phyloP scores from a whole-genome alignment of 2,329 filamentous ascomycete genomes.

The Colletotrichum eremochloae region DNA sequence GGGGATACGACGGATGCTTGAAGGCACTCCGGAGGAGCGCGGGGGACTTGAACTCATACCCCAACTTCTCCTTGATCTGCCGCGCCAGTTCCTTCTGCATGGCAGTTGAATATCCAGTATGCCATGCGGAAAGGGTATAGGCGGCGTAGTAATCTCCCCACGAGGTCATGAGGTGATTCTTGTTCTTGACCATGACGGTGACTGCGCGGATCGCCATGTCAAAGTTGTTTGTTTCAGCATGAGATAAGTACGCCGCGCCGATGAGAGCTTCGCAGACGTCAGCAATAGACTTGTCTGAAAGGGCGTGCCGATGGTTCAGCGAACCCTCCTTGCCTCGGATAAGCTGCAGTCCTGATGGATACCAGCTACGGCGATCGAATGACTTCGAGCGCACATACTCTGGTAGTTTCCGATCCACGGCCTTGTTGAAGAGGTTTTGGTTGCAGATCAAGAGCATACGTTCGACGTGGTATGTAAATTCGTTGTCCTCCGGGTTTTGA shows the following conservation, averaged over 20 bases:
- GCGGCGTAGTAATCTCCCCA: slow-evolving; percentile 81
- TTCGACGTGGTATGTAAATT: slow-evolving; percentile 90
- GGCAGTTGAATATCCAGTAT: slow-evolving; percentile 71
- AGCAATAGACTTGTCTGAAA: slow-evolving; percentile 91
- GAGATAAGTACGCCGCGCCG: slow-evolving; percentile 79
- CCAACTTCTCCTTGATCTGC: slow-evolving; percentile 70
- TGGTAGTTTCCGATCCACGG: slow-evolving; percentile 73
- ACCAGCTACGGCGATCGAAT: slow-evolving; percentile 89
- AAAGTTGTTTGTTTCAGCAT: slow-evolving; percentile 57
- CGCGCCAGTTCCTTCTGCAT: slow-evolving; percentile 77
- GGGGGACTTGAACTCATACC: slow-evolving; percentile 79
- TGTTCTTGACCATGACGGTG: slow-evolving; percentile 76
- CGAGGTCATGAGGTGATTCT: slow-evolving; percentile 75
- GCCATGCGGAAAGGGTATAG: slow-evolving; percentile 80
- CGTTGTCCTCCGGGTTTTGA: slow-evolving; percentile 80
- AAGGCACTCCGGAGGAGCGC: slow-evolving; percentile 87
- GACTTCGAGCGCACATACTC: slow-evolving; percentile 86
- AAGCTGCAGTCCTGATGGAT: slow-evolving; percentile 82
- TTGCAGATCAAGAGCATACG: slow-evolving; percentile 95
- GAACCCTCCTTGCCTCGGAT: slow-evolving; percentile 77
- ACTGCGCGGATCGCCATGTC: slow-evolving; percentile 74
- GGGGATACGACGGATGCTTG: slow-evolving; percentile 86
- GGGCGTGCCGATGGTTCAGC: slow-evolving; percentile 68
- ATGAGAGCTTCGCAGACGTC: slow-evolving; percentile 97
- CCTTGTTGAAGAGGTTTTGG: slow-evolving; percentile 85